Evolutionary conservation across 179 eudicot species (phyloP).

Genomic region (Actinidia chinensis): DNA sequence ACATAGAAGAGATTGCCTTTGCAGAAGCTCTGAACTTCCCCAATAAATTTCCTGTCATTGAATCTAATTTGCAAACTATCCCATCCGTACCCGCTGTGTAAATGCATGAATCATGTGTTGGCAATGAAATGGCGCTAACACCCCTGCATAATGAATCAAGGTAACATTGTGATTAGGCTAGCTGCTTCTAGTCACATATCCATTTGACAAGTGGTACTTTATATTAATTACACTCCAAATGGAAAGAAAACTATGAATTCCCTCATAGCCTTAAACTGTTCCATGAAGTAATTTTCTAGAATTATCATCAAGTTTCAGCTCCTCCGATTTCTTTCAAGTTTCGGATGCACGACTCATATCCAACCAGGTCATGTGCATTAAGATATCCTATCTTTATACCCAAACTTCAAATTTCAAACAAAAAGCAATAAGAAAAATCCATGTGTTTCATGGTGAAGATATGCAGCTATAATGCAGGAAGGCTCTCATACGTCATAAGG

Average conservation of each 20-base stretch:
- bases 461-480: background rate
- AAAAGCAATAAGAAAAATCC: background rate
- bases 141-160: conserved; percentile 54
- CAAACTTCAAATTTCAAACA: background rate
- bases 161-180: background rate
- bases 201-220: background rate
- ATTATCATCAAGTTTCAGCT: background rate
- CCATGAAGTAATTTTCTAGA: background rate
- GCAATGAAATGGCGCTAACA: conserved; percentile 67
- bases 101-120: conserved; percentile 50
- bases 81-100: conserved; percentile 94
- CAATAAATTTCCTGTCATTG: conserved; percentile 68
- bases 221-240: background rate
- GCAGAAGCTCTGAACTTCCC: conserved; percentile 78
- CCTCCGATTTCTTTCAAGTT: background rate
- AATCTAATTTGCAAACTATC: conserved; percentile 77
- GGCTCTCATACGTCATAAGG: background rate
- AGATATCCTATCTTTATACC: background rate
- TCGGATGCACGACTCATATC: background rate
- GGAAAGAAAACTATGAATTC: background rate
- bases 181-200: background rate
- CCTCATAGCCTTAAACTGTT: background rate
- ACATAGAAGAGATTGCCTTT: conserved; percentile 75
- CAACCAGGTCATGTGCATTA: background rate
- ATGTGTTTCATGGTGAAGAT: background rate